These are phyloP conservation scores for Spathaspora jeffriesii DNA, from an alignment of 1,139 yeast species.

Conservation along the genomic window DNA sequence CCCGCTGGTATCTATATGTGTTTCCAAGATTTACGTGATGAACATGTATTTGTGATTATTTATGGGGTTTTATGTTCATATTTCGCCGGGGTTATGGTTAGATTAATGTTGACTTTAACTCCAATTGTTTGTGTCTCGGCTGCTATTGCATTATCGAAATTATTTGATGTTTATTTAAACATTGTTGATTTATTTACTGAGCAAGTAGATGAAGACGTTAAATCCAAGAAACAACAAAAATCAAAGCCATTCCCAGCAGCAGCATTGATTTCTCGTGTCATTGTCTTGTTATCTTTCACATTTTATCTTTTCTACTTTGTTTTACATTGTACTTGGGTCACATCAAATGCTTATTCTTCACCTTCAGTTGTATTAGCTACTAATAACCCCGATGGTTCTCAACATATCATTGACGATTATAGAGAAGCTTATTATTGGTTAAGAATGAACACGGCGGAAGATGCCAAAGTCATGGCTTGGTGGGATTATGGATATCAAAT, in stretches of 20 bases:
- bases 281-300: constrained; percentile 70
- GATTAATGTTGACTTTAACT: constrained; percentile 95
- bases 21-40: constrained; percentile 87
- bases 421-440: constrained; percentile 99
- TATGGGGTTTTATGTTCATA: constrained; percentile 92
- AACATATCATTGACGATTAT: constrained; percentile 88
- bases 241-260: constrained; percentile 26
- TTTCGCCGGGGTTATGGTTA: constrained; percentile 99
- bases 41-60: constrained; percentile 89
- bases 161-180: constrained; percentile 83
- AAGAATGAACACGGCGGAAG: constrained; percentile 96
- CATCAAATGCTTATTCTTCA: constrained; percentile 92
- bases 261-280: constrained; percentile 52
- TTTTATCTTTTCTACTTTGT: constrained; percentile 84
- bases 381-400: constrained; percentile 80
- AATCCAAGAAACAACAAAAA: constrained; percentile 9
- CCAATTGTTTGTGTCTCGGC: constrained; percentile 93
- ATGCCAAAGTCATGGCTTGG: constrained; percentile 97
- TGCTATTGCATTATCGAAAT: constrained; percentile 82
- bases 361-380: constrained; percentile 97
- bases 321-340: constrained; percentile 96
- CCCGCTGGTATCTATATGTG: constrained; percentile 95
- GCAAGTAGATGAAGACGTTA: constrained; percentile 8
- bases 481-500: constrained; percentile 99
- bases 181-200: constrained; percentile 46